Evolutionary conservation across 371 early-diverging fungal species (phyloP).

Genomic region (Mucor racemosus): DNA sequence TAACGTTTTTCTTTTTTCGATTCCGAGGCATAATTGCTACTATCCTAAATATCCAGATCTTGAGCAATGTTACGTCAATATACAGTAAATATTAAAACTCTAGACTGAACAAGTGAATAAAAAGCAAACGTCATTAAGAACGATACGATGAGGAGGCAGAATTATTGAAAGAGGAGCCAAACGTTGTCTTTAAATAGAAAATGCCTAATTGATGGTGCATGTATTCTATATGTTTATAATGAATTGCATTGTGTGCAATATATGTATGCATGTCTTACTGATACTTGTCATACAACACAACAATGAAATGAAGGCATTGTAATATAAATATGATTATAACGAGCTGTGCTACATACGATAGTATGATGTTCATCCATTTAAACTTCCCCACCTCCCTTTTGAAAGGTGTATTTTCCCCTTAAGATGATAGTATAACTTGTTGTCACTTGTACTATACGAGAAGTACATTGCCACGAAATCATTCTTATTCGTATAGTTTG

Average conservation of each 20-base stretch:
- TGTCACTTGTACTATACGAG: too few relatives aligned
- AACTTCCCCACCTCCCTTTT: background rate
- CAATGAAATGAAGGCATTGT: constrained; percentile 8
- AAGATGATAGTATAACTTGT: background rate
- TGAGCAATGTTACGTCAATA: constrained; percentile 3
- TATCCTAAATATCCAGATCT: background rate
- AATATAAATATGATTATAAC: background rate
- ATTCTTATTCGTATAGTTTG: background rate
- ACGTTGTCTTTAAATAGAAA: too few relatives aligned
- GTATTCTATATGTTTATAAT: background rate
- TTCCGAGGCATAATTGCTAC: background rate
- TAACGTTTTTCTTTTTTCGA: background rate
- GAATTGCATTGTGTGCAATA: background rate
- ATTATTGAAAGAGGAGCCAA: too few relatives aligned
- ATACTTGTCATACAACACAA: background rate
- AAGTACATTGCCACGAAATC: background rate
- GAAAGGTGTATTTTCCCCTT: background rate
- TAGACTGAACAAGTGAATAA: background rate
- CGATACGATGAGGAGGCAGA: background rate
- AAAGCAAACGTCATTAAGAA: background rate
- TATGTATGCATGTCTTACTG: background rate
- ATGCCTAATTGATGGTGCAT: background rate
- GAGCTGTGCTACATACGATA: background rate
- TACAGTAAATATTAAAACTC: background rate
- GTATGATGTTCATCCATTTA: background rate